A percentile compares a stretch with the other conserved stretches of the same genome.
These are phyloP conservation scores for Glonium stellatum DNA, from an alignment of 495 filamentous ascomycete species.

Conservation along the genomic window DNA sequence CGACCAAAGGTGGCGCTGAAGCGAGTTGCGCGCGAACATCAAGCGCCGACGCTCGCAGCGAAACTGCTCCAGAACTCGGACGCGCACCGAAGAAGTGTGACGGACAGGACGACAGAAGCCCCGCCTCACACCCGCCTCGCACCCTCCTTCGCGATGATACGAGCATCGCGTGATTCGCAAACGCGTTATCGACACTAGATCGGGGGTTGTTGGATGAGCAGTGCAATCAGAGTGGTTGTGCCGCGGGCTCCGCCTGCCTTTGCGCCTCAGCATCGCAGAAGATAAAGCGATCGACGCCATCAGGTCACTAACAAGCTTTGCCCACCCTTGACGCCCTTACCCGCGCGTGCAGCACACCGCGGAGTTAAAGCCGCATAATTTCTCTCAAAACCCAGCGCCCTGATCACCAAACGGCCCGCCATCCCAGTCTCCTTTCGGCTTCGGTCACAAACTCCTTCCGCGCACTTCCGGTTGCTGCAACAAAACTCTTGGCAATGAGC, in stretches of 20 bases:
- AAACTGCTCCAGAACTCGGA: not conserved
- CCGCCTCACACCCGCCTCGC: not conserved
- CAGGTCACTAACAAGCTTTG: conserved; percentile 1
- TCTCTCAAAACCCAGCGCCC: not conserved
- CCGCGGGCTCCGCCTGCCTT: not conserved
- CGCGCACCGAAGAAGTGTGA: too few species aligned
- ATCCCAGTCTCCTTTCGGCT: not conserved
- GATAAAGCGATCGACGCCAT: not conserved
- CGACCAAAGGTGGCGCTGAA: not conserved
- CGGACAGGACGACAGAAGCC: not conserved
- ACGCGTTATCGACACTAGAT: not conserved
- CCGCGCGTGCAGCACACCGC: not conserved
- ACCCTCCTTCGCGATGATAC: not conserved
- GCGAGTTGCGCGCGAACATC: not conserved
- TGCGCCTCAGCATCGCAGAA: conserved; percentile 1
- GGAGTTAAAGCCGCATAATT: conserved; percentile 1
- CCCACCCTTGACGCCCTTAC: not conserved
- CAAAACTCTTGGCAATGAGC: not conserved
- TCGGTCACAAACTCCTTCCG: too few species aligned
- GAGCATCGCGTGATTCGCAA: not conserved
- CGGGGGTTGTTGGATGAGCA: not conserved
- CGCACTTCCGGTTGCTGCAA: not conserved
- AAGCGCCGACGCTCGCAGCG: not conserved
- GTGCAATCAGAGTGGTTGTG: not conserved
- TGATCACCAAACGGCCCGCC: not conserved